Conservation (phyloP, 1,284 basidiomycete genomes). For the Moesziomyces aphidis region DNA sequence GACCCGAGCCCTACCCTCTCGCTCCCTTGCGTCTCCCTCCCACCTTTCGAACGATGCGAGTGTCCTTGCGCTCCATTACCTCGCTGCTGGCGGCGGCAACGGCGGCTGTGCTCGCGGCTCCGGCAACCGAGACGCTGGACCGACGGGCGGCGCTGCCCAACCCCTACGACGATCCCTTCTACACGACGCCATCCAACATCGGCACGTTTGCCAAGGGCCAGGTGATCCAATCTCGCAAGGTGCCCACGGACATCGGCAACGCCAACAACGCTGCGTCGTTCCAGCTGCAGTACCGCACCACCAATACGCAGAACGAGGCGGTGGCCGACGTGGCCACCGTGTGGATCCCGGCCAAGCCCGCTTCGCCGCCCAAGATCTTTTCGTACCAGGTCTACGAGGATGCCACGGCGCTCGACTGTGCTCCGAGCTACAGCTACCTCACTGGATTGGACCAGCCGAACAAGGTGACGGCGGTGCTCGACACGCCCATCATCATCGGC, state of each 20-base stretch:
- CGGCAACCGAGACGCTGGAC: constrained; percentile 8
- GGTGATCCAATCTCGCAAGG: constrained; percentile 39
- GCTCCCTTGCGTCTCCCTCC: neutral
- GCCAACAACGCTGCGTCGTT: constrained; percentile 33
- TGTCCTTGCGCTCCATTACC: neutral
- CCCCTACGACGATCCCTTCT: constrained; percentile 54
- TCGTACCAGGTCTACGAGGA: constrained; percentile 52
- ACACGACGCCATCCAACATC: constrained; percentile 34
- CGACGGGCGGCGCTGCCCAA: constrained; percentile 17
- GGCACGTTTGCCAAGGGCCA: constrained; percentile 39
- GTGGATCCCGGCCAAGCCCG: constrained; percentile 45
- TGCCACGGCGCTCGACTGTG: constrained; percentile 45
- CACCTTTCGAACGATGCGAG: neutral
- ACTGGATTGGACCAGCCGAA: constrained; percentile 22
- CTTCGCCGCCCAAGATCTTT: constrained; percentile 50
- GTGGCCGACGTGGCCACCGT: constrained; percentile 49
- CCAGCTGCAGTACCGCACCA: constrained; percentile 56
- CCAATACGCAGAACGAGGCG: constrained; percentile 23
- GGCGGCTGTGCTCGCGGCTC: constrained; percentile 14
- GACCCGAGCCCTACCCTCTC: neutral
- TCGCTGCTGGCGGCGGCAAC: constrained; percentile 17
- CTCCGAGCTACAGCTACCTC: constrained; percentile 44
- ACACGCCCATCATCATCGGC: constrained; percentile 40
- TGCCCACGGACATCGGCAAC: constrained; percentile 30
- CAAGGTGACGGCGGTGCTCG: constrained; percentile 24